Evolutionary conservation across 1,284 basidiomycete species (phyloP).

Genomic region (Cryptococcus depauperatus): DNA sequence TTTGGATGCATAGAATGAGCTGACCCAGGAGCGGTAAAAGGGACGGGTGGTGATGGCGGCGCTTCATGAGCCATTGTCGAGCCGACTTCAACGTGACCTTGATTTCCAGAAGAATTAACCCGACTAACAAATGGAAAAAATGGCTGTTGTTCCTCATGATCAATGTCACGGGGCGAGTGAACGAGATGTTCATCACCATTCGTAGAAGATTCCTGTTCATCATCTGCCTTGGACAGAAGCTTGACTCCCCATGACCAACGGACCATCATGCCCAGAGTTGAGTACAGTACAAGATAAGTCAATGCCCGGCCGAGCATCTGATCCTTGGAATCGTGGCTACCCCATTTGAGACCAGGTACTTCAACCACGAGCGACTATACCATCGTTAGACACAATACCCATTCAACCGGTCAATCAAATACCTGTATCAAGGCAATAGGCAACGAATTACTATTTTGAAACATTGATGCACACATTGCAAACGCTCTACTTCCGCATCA

Average conservation of each 20-base stretch:
- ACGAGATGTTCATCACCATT: constrained; percentile 11
- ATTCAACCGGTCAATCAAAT: too few relatives aligned
- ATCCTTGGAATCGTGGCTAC: constrained; percentile 65
- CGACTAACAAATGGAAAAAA: constrained; percentile 24
- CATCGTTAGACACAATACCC: too few relatives aligned
- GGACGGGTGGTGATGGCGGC: constrained; percentile 21
- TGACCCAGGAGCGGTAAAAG: constrained; percentile 42
- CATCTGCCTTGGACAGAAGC: constrained; percentile 65
- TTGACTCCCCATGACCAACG: constrained; percentile 82
- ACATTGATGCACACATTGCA: constrained; percentile 62
- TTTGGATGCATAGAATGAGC: constrained; percentile 21
- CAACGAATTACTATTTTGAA: constrained; percentile 64
- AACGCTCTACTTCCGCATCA: constrained; percentile 55
- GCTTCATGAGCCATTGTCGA: constrained; percentile 4
- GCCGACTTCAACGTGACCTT: too few relatives aligned
- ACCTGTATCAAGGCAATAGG: constrained; percentile 68
- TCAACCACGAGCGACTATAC: constrained; percentile 75
- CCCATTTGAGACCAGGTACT: constrained; percentile 77
- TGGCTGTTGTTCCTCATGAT: constrained; percentile 27
- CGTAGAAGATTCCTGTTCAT: constrained; percentile 35
- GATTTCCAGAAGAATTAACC: too few relatives aligned
- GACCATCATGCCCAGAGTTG: constrained; percentile 88
- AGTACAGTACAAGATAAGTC: constrained; percentile 86
- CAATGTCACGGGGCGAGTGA: constrained; percentile 9
- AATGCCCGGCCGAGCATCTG: constrained; percentile 86